phyloP scores from a whole-genome alignment of 441 rosid species.

The Biscutella auriculata region DNA sequence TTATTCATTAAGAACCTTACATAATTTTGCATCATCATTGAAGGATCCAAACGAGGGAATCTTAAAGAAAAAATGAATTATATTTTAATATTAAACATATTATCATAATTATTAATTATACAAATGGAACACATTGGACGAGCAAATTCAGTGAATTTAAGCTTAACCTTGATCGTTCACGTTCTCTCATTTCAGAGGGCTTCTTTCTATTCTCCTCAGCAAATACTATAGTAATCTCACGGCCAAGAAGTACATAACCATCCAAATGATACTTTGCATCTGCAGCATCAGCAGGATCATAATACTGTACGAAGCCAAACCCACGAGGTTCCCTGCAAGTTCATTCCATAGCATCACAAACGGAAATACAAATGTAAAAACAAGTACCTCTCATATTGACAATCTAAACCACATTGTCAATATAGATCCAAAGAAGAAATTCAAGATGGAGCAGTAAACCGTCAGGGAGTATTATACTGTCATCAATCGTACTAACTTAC shows the following conservation, averaged over 20 bases:
- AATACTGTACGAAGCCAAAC: constrained; percentile 58
- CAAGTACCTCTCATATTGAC: not conserved
- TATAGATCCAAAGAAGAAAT: not conserved
- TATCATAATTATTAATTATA: too few relatives aligned
- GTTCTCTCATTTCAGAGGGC: constrained; percentile 56
- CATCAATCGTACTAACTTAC: constrained; percentile 36
- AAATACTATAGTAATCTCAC: constrained; percentile 51
- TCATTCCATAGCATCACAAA: not conserved
- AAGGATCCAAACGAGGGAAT: too few relatives aligned
- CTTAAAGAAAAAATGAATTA: too few relatives aligned
- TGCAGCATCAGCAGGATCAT: constrained; percentile 57
- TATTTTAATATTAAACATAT: too few relatives aligned
- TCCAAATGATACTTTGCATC: constrained; percentile 62
- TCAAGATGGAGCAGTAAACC: not conserved
- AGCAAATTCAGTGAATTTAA: too few relatives aligned
- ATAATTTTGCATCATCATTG: too few relatives aligned
- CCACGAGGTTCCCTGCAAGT: constrained; percentile 74
- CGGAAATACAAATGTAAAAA: constrained; percentile 17
- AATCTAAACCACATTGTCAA: not conserved
- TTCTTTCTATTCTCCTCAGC: constrained; percentile 67
- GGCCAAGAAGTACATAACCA: constrained; percentile 52
- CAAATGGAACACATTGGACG: too few relatives aligned
- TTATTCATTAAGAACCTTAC: too few relatives aligned
- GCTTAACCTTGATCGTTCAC: constrained; percentile 36
- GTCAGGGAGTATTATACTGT: constrained; percentile 33